Base-by-base conservation (phyloP, 2,329 filamentous ascomycete genomes). In the Penicillium psychrosexuale region DNA sequence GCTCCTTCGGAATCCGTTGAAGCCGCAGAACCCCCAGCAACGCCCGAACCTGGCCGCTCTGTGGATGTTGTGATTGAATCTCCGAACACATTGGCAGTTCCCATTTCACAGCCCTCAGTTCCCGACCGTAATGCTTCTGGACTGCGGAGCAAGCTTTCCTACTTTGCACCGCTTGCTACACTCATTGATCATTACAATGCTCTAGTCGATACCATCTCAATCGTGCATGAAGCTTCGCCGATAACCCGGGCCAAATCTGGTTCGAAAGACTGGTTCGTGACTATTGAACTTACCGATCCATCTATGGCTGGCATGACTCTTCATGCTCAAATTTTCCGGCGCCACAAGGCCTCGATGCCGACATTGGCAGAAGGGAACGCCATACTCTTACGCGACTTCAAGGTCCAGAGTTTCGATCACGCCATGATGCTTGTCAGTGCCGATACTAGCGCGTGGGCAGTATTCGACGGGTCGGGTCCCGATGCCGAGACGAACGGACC, bases 361-460 rank as follows among this genome's bases (percentile, higher is more conserved):
- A 55, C 59, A 5, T 47, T 72, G 15, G 56, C 55, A 8, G 66
- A 71, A 56, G 78, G 77, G 12, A 73, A 78, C 56, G 68, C 71
- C 2, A 64, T 80, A 33, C 64, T 80, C 2, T 69, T 80, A 8
- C 72, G 77, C 13, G 71, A 78, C 54, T 77, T 80, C 62, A 74
- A 74, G 55, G 75, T 79, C 8, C 69, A 73, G 38, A 75, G 67
- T 54, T 65, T 71, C 46, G 67, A 75, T 13, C 70, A 74, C 57
- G 70, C 68, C 7, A 64, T 76, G 48, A 71, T 72, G 55, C 67
- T 80, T 3, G 59, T 75, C 46, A 78, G 75, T 59, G 67, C 65
- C 3, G 68, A 74, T 12, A 68, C 68, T 15, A 79, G 77, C 54
- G 71, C 77, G 11, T 80, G 78, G 78, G 77, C 73, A 9, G 75